A percentile compares a stretch with the other conserved stretches of the same genome.
These are phyloP conservation scores for Spirogloea muscicola DNA, from an alignment of 139 green algal species.

Conservation along the genomic window DNA sequence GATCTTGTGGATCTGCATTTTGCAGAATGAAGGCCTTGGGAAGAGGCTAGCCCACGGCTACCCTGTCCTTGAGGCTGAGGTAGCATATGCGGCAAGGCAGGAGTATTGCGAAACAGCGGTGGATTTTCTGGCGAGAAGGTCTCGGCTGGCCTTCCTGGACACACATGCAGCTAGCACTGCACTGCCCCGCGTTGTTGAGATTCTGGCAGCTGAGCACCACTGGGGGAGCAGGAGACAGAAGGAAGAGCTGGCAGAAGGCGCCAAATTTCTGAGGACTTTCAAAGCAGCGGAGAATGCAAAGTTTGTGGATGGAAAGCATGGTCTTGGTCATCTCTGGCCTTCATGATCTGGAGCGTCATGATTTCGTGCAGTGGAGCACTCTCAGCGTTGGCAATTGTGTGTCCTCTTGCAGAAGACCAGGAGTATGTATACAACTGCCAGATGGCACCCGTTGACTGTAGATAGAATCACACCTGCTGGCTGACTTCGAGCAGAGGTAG, in stretches of 20 bases:
- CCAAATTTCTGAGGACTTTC: constrained; percentile 66
- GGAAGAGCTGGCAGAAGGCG: constrained; percentile 53
- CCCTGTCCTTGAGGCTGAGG: constrained; percentile 92
- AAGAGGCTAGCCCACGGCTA: constrained; percentile 76
- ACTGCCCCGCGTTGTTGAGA: constrained; percentile 71
- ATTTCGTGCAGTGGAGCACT: too few relatives aligned
- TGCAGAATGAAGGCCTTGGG: constrained; percentile 56
- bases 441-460: too few relatives aligned
- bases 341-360: too few relatives aligned
- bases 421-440: too few relatives aligned
- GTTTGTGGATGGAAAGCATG: too few relatives aligned
- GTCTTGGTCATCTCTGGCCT: too few relatives aligned
- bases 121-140: constrained; percentile 89
- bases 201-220: constrained; percentile 69
- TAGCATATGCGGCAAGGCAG: constrained; percentile 53
- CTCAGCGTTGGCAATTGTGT: too few relatives aligned
- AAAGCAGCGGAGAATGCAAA: constrained; percentile 14
- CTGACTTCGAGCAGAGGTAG: too few relatives aligned
- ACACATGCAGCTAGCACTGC: constrained; percentile 65
- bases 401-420: too few relatives aligned
- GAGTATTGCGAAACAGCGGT: constrained; percentile 85
- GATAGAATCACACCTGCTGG: too few relatives aligned
- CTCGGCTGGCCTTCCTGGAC: constrained; percentile 92
- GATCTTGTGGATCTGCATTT: too few relatives aligned
- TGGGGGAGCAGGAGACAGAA: constrained; percentile 41